Percentiles rank a stretch among this genome's conserved stretches.
These are phyloP conservation scores for Solanum hybrid DNA, from an alignment of 305 asterid species.

Conservation along the genomic window DNA sequence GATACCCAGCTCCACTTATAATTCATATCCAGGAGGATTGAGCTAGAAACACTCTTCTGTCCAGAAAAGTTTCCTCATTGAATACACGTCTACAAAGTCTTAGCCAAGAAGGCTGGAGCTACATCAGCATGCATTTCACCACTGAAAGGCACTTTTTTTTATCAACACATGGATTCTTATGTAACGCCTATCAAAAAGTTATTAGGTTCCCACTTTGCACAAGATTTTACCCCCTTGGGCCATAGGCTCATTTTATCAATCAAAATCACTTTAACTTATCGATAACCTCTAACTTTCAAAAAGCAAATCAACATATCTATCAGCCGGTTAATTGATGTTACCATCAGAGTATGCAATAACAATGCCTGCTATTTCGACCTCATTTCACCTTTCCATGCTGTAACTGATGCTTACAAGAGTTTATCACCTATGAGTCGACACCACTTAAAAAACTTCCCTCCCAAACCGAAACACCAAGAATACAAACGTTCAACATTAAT, in stretches of 20 bases:
- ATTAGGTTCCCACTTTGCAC: neutral
- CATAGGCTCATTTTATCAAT: neutral
- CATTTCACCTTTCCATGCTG: neutral
- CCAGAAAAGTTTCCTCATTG: neutral
- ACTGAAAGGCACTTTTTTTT: neutral
- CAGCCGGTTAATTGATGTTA: neutral
- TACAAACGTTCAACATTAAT: neutral
- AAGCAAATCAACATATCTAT: neutral
- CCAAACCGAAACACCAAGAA: neutral
- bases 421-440: neutral
- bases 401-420: neutral
- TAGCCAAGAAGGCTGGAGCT: neutral
- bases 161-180: neutral
- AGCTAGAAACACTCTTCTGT: neutral
- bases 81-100: neutral
- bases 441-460: neutral
- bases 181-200: neutral
- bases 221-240: neutral
- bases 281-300: neutral
- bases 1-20: neutral
- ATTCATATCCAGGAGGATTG: neutral
- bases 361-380: neutral
- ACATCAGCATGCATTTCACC: neutral
- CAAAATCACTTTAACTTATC: neutral
- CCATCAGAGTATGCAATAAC: neutral